phyloP scores from a whole-genome alignment of 495 filamentous ascomycete genomes.

The Symbiotaphrina buchneri region DNA sequence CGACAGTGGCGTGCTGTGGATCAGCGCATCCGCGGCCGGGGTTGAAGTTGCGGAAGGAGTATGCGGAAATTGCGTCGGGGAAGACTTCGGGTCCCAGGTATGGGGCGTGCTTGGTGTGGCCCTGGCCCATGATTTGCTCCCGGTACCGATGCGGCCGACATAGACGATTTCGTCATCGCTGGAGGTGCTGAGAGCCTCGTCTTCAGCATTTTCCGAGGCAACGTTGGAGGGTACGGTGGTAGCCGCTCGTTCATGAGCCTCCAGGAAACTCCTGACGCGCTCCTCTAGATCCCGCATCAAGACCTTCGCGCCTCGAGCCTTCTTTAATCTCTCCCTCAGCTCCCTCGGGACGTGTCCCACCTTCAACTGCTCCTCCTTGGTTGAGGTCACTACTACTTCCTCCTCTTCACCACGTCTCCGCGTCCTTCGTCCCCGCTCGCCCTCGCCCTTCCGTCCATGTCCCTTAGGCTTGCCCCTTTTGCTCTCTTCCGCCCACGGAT shows the following conservation, averaged over 20 bases:
- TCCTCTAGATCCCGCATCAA: conserved; percentile 43
- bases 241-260: conserved; percentile 27
- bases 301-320: conserved; percentile 39
- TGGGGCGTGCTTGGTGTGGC: too few species aligned
- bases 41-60: conserved; percentile 13
- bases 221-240: too few species aligned
- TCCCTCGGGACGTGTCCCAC: conserved; percentile 24
- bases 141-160: conserved; percentile 53
- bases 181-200: conserved; percentile 20
- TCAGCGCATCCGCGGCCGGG: conserved; percentile 53
- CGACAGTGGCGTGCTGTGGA: conserved; percentile 53
- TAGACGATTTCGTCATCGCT: conserved; percentile 91
- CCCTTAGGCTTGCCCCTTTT: conserved; percentile 18
- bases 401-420: conserved; percentile 15
- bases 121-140: conserved; percentile 32
- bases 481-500: conserved; percentile 17
- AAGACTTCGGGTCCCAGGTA: too few species aligned
- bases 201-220: conserved; percentile 5
- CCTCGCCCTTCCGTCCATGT: conserved; percentile 9
- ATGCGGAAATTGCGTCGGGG: conserved; percentile 10
- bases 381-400: neutral
- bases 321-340: conserved; percentile 39
- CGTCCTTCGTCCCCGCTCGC: conserved; percentile 10
- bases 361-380: conserved; percentile 13
- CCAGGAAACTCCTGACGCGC: conserved; percentile 36